Conservation (phyloP, 208 protist genomes). For the Jaenimonas drosophilae region DNA sequence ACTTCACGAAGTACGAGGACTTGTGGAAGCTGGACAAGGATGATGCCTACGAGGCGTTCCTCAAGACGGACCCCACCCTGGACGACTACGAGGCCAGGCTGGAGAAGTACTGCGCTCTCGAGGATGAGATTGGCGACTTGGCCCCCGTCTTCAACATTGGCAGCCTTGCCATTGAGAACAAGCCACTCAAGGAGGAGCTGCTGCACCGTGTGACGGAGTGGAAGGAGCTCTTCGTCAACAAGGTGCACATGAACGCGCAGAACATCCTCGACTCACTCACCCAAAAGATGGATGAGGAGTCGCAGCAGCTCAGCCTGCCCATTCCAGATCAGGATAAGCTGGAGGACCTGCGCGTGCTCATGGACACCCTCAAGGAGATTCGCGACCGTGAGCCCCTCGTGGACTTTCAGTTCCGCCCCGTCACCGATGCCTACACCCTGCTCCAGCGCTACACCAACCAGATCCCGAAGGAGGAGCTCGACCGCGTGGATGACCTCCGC, state of each 20-base stretch:
- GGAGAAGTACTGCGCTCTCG: constrained; percentile 79
- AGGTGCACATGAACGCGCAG: constrained; percentile 90
- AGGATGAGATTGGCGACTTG: constrained; percentile 85
- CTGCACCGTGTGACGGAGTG: constrained; percentile 83
- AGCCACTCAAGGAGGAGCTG: constrained; percentile 91
- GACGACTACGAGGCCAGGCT: constrained; percentile 92
- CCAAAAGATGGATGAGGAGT: constrained; percentile 91
- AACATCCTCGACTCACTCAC: constrained; percentile 84
- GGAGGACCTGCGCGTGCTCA: constrained; percentile 91
- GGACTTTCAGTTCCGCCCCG: constrained; percentile 90
- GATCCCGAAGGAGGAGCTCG: constrained; percentile 95
- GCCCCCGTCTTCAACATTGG: constrained; percentile 86
- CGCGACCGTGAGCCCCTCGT: constrained; percentile 87
- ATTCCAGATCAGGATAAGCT: constrained; percentile 92
- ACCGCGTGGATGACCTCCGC: constrained; percentile 91
- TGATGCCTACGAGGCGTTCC: constrained; percentile 87
- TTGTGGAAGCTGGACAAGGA: constrained; percentile 95
- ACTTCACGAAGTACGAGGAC: constrained; percentile 90
- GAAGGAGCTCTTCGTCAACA: constrained; percentile 92
- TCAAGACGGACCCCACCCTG: constrained; percentile 61
- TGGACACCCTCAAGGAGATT: constrained; percentile 90
- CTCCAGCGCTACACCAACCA: constrained; percentile 84
- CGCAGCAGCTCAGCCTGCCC: constrained; percentile 73
- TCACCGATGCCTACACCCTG: constrained; percentile 91
- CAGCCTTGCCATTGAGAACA: constrained; percentile 88